Evolutionary conservation across 2,329 filamentous ascomycete genomes (phyloP).

Genomic region (Diaporthe ilicicola): DNA sequence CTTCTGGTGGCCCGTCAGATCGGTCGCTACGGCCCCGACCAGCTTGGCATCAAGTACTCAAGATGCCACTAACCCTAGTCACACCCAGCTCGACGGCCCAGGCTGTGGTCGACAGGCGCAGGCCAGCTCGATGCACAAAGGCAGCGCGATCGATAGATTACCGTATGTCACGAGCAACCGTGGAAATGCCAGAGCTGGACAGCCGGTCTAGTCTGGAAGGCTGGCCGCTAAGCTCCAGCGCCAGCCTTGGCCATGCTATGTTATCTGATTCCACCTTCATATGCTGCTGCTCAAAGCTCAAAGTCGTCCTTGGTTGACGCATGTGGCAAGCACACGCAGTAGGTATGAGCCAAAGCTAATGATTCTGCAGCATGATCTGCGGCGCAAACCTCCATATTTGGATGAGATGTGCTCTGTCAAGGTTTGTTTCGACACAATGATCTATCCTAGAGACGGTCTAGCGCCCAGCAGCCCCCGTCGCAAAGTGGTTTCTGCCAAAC

Average conservation of each 20-base stretch:
- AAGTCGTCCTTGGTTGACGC: neutral
- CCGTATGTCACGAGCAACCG: neutral
- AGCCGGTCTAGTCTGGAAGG: neutral
- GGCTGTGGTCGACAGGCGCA: neutral
- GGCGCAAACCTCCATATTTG: neutral
- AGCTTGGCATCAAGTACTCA: neutral
- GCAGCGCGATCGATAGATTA: neutral
- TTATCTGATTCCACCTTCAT: neutral
- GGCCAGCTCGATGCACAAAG: neutral
- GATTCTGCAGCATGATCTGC: neutral
- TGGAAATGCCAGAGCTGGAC: neutral
- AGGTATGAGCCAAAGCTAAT: neutral
- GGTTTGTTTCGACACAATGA: slow-evolving; percentile 11
- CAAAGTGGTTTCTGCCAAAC: slow-evolving; percentile 16
- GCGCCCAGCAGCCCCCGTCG: slow-evolving; percentile 16
- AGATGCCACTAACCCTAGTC: neutral
- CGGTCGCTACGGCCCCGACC: neutral
- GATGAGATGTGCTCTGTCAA: neutral
- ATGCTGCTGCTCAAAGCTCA: neutral
- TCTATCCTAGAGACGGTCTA: neutral
- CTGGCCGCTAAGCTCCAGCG: neutral
- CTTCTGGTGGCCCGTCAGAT: slow-evolving; percentile 10
- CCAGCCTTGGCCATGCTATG: neutral
- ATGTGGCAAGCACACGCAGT: neutral
- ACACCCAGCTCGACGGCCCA: neutral